These are phyloP conservation scores for Schizochytrium sp. DNA, from an alignment of 108 stramenopile genomes.

Conservation along the genomic window DNA sequence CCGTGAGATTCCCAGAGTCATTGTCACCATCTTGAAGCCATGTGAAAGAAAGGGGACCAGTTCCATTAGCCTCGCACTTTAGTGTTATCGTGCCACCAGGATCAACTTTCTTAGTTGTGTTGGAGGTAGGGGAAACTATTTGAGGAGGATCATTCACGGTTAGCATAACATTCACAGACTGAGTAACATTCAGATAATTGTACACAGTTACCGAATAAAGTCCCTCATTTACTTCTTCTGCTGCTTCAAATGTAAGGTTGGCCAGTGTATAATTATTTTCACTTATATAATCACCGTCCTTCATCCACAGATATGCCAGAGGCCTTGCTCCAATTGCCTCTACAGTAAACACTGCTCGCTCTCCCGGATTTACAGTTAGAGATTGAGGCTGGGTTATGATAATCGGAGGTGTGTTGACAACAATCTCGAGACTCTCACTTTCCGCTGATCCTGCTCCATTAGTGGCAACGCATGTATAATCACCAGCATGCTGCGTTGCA, in stretches of 20 bases:
- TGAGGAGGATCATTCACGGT: conserved; percentile 8
- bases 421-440: conserved; percentile 33
- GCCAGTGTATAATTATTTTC: background rate
- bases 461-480: conserved; percentile 28
- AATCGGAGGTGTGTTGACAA: conserved; percentile 54
- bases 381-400: background rate
- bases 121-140: background rate
- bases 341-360: background rate
- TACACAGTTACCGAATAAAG: conserved; percentile 4
- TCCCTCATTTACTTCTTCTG: background rate
- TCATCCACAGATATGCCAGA: conserved; percentile 14
- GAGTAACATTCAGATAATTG: background rate
- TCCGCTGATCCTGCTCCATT: conserved; percentile 26
- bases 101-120: background rate
- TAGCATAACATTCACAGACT: conserved; percentile 21
- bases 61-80: conserved; percentile 41
- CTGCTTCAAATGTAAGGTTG: conserved; percentile 8
- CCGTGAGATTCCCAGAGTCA: background rate
- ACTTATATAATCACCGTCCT: conserved; percentile 13
- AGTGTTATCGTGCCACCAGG: background rate
- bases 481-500: background rate
- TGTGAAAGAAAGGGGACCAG: background rate
- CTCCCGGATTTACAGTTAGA: background rate
- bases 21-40: background rate
- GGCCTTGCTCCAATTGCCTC: background rate